These are phyloP conservation scores for Sphaerobolus stellatus DNA, from an alignment of 1,284 basidiomycete species.

Conservation along the genomic window DNA sequence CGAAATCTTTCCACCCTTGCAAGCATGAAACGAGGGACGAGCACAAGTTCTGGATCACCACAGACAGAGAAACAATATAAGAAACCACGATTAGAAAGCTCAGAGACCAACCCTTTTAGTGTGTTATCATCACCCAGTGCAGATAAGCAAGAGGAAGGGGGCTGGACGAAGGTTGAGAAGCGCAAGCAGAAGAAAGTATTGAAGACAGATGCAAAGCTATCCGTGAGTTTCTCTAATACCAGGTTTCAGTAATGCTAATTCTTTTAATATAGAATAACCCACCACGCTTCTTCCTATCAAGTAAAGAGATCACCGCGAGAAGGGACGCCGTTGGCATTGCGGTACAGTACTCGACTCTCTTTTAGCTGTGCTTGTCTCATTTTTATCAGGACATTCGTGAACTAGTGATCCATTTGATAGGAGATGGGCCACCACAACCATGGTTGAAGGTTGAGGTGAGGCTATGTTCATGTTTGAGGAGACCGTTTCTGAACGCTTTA, in stretches of 20 bases:
- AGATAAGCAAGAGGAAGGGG: conserved; percentile 27
- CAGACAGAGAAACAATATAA: conserved; percentile 4
- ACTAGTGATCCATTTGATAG: conserved; percentile 75
- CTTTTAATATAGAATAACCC: conserved; percentile 46
- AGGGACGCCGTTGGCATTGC: conserved; percentile 73
- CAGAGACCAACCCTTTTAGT: neutral
- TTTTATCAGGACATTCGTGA: conserved; percentile 76
- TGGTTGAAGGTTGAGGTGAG: conserved; percentile 82
- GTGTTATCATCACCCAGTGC: neutral
- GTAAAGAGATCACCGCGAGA: conserved; percentile 68
- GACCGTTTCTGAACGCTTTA: conserved; percentile 7
- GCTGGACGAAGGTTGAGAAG: conserved; percentile 76
- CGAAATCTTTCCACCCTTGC: no score
- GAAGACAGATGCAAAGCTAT: conserved; percentile 54
- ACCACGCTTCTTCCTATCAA: conserved; percentile 79
- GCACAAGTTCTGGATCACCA: conserved; percentile 4
- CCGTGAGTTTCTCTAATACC: conserved; percentile 47
- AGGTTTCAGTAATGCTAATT: conserved; percentile 6
- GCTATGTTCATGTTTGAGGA: conserved; percentile 1
- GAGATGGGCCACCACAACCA: conserved; percentile 75
- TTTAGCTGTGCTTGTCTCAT: neutral
- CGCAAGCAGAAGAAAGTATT: conserved; percentile 72
- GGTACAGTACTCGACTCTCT: conserved; percentile 43
- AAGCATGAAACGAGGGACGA: conserved; percentile 12
- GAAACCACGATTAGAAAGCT: conserved; percentile 5